Percentiles rank a stretch among this genome's conserved stretches.
These are phyloP conservation scores for Diplodia mutila DNA, from an alignment of 2,329 filamentous ascomycete genomes.

Conservation along the genomic window DNA sequence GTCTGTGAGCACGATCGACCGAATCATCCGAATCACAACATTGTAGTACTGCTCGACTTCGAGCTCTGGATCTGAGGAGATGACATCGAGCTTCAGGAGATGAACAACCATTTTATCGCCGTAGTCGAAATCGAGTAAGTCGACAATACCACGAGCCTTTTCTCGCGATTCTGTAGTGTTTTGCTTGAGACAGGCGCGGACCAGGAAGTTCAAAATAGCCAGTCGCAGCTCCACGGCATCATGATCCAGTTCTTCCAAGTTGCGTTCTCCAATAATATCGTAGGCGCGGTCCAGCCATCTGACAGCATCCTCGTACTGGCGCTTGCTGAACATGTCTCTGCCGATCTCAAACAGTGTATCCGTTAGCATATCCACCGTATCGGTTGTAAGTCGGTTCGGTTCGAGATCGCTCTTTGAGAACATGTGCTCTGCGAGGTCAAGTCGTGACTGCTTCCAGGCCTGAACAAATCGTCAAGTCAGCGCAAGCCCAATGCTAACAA, in stretches of 20 bases:
- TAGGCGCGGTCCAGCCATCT: conserved; percentile 76
- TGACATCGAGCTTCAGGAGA: conserved; percentile 69
- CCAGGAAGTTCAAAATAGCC: conserved; percentile 66
- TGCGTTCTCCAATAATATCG: conserved; percentile 60
- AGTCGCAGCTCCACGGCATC: conserved; percentile 67
- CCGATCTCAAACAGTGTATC: conserved; percentile 76
- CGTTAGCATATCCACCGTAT: conserved; percentile 63
- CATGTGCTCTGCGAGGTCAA: conserved; percentile 79
- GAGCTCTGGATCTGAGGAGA: conserved; percentile 51
- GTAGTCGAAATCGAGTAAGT: conserved; percentile 64
- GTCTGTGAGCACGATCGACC: conserved; percentile 62
- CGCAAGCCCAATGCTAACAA: not conserved
- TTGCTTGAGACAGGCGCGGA: conserved; percentile 58
- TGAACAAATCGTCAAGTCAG: conserved; percentile 41
- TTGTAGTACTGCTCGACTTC: conserved; percentile 46
- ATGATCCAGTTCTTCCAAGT: conserved; percentile 59
- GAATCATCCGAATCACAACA: conserved; percentile 57
- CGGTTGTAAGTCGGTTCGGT: conserved; percentile 33
- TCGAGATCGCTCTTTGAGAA: conserved; percentile 65
- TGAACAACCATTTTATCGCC: conserved; percentile 68
- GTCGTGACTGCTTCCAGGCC: conserved; percentile 74
- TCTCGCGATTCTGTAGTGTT: conserved; percentile 50
- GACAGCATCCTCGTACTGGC: conserved; percentile 59
- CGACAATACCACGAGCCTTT: conserved; percentile 62
- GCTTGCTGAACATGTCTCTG: conserved; percentile 57